A percentile compares a stretch with the other conserved stretches of the same genome.
These are phyloP conservation scores for Aphanomyces euteiches DNA, from an alignment of 352 stramenopile species.

Conservation along the genomic window DNA sequence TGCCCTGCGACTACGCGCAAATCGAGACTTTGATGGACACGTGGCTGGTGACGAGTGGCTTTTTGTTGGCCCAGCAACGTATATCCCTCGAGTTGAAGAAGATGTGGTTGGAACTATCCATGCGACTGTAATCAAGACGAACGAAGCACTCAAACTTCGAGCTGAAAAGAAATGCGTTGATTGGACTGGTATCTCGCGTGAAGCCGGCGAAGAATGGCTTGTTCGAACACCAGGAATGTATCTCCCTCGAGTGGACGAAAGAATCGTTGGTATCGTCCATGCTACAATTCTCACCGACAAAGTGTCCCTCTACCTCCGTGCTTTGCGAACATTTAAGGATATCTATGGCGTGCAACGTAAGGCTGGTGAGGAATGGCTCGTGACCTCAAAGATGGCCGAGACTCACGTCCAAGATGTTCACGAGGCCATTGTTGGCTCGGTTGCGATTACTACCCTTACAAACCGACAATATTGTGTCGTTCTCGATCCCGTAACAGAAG, in stretches of 20 bases:
- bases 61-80: conserved; percentile 65
- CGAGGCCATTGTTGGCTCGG: conserved; percentile 59
- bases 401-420: conserved; percentile 76
- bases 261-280: conserved; percentile 54
- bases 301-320: conserved; percentile 58
- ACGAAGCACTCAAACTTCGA: conserved; percentile 75
- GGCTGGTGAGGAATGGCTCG: conserved; percentile 74
- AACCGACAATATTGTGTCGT: conserved; percentile 83
- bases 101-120: conserved; percentile 52
- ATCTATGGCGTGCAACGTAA: conserved; percentile 65
- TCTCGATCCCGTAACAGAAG: conserved; percentile 57
- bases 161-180: conserved; percentile 79
- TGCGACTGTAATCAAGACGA: conserved; percentile 71
- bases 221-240: conserved; percentile 68
- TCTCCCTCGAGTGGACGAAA: conserved; percentile 70
- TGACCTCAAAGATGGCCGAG: conserved; percentile 65
- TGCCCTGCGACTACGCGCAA: conserved; percentile 60
- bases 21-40: conserved; percentile 51
- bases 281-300: conserved; percentile 66
- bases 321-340: conserved; percentile 68
- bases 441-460: conserved; percentile 61
- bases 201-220: conserved; percentile 76
- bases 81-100: conserved; percentile 70
- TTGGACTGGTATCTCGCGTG: conserved; percentile 50
- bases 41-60: conserved; percentile 73